Conservation (phyloP, 2,329 filamentous ascomycete species). For the Aspergillus fructus region DNA sequence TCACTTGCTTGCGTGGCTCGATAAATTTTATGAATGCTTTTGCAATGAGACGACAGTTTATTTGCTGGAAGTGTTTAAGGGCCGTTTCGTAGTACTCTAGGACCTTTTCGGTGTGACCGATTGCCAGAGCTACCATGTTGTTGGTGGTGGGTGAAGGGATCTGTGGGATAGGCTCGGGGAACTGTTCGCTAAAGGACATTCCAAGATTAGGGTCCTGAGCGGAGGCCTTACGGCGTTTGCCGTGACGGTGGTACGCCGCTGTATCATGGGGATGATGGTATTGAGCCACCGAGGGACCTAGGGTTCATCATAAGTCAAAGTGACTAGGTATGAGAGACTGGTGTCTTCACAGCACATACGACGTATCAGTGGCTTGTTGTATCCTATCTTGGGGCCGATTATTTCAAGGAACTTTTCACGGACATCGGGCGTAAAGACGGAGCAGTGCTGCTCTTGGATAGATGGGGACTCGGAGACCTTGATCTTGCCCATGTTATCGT, state of each 20-base stretch:
- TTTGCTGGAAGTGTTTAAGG: slow-evolving; percentile 46
- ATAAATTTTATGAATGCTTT: slow-evolving; percentile 50
- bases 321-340: not conserved
- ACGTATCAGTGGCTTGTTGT: slow-evolving; percentile 25
- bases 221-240: slow-evolving; percentile 30
- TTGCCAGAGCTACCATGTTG: slow-evolving; percentile 32
- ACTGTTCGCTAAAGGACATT: slow-evolving; percentile 19
- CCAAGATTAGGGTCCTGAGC: slow-evolving; percentile 16
- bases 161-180: slow-evolving; percentile 27
- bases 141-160: slow-evolving; percentile 17
- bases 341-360: slow-evolving; percentile 24
- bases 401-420: slow-evolving; percentile 37
- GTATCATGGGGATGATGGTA: slow-evolving; percentile 15
- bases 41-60: slow-evolving; percentile 45
- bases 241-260: slow-evolving; percentile 22
- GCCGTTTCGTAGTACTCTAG: slow-evolving; percentile 41
- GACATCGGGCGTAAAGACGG: slow-evolving; percentile 35
- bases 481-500: slow-evolving; percentile 34
- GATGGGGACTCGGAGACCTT: slow-evolving; percentile 34
- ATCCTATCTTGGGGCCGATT: slow-evolving; percentile 30
- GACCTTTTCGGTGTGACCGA: slow-evolving; percentile 41
- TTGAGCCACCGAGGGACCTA: slow-evolving; percentile 14
- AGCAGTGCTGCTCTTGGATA: slow-evolving; percentile 29
- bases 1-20: slow-evolving; percentile 49
- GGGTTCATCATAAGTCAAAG: not conserved